Evolutionary conservation across 2,329 filamentous ascomycete species (phyloP).

Genomic region (Escovopsis sp.): DNA sequence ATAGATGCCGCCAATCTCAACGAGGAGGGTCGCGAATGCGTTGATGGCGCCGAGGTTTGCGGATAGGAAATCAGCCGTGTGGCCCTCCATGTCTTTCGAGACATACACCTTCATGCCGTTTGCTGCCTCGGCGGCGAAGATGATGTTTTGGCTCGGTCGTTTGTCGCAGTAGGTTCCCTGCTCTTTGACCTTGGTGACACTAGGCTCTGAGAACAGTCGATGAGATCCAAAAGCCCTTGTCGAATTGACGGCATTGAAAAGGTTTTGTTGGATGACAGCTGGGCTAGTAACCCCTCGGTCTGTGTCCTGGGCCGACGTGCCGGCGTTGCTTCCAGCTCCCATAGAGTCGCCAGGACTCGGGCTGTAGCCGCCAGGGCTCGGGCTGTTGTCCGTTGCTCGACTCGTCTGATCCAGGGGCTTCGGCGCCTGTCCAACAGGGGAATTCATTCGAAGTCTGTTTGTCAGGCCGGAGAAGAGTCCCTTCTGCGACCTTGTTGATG

Average conservation of each 20-base stretch:
- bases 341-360: neutral
- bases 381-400: constrained; percentile 16
- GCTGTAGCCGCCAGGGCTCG: constrained; percentile 3
- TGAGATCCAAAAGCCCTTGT: constrained; percentile 64
- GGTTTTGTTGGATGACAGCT: constrained; percentile 49
- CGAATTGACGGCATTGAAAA: constrained; percentile 64
- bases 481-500: constrained; percentile 28
- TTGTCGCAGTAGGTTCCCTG: constrained; percentile 78
- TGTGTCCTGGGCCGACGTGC: constrained; percentile 5
- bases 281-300: constrained; percentile 41
- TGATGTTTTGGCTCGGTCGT: constrained; percentile 57
- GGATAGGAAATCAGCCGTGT: constrained; percentile 41
- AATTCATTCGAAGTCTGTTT: constrained; percentile 33
- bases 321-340: constrained; percentile 1
- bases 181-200: constrained; percentile 62
- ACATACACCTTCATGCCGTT: constrained; percentile 64
- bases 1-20: constrained; percentile 60
- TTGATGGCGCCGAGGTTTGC: constrained; percentile 49
- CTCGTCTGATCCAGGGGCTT: neutral
- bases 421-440: constrained; percentile 30
- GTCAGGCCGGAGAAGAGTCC: constrained; percentile 56
- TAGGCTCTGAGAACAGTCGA: constrained; percentile 56
- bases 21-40: constrained; percentile 52
- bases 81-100: constrained; percentile 34
- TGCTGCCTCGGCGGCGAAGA: constrained; percentile 52